Base-by-base conservation (phyloP, 106 monocot species). In the Iris macrosiphon region DNA sequence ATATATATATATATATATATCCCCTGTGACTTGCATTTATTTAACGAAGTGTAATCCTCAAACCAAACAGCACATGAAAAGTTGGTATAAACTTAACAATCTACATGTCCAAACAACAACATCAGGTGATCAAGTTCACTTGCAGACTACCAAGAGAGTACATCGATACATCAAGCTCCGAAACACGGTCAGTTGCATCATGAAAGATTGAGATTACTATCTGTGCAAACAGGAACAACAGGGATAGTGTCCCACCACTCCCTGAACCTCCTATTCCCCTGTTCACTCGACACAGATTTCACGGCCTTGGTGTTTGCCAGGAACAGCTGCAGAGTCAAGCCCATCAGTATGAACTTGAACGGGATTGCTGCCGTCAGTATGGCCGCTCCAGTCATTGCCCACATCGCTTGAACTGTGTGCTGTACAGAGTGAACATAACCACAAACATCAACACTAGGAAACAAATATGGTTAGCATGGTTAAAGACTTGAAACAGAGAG, bases 181-280 rank as follows among this genome's bases (percentile, higher is more conserved):
- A n/a, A n/a, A n/a, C n/a, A n/a, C n/a, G n/a, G n/a, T n/a, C n/a
- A n/a, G n/a, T n/a, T n/a, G n/a, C n/a, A 29, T 68, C 49, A 59
- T 4, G 39, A n/a, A n/a, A n/a, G n/a, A n/a, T n/a, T n/a, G n/a
- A n/a, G 40, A 26, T 14, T 54, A 40, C 40, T 66, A 2, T 74
- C 67, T 17, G 71, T 49, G 2, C 60, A 62, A 31, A 89, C 85
- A 2, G 82, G 74, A 25, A 70, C 43, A 29, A 86, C 65, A 25
- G 95, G 89, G 37, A 96, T 96, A 6, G 82, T 72, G 22, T 89
- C 82, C 95, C 95, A 89, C 89, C 89, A 89, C 35, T 95, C 95
- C 33, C 60, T 76, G 50, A 89, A 48, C 52, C 93, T 71, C 47
- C 95, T 69, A 33, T 78, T 59, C 2, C 68, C 73, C 4, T 59